Conservation (phyloP, 257 asterid species). For the Penstemon davidsonii region DNA sequence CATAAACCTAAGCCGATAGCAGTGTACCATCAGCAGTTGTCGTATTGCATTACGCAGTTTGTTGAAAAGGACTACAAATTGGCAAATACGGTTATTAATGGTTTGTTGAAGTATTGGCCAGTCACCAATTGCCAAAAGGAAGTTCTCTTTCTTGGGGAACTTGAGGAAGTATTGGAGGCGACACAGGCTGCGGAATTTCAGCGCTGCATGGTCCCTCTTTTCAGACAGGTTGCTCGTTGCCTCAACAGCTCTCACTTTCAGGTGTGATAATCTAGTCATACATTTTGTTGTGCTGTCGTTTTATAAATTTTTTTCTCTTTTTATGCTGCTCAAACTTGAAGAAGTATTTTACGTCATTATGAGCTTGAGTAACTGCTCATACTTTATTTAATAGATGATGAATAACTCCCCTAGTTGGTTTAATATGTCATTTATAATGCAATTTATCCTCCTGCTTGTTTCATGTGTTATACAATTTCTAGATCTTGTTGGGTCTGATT, state of each 20-base stretch:
- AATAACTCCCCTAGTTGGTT: not conserved
- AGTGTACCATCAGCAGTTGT: slow-evolving; percentile 30
- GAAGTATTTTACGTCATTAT: not conserved
- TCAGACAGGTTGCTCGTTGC: slow-evolving; percentile 24
- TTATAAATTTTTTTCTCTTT: not conserved
- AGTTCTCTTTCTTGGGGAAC: slow-evolving; percentile 31
- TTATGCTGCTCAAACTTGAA: not conserved
- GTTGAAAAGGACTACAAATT: slow-evolving; percentile 31
- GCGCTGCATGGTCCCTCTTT: slow-evolving; percentile 26
- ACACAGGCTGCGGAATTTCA: slow-evolving; percentile 29
- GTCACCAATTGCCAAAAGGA: slow-evolving; percentile 34
- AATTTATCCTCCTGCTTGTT: not conserved
- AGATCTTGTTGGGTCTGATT: not conserved
- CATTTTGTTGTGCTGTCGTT: not conserved
- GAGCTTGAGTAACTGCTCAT: slow-evolving; percentile 8
- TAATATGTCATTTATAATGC: not conserved
- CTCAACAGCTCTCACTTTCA: slow-evolving; percentile 31
- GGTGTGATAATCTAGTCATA: slow-evolving; percentile 11
- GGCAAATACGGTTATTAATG: slow-evolving; percentile 33
- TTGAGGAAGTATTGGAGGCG: slow-evolving; percentile 27
- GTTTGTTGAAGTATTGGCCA: slow-evolving; percentile 37
- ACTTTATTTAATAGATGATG: not conserved
- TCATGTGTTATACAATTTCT: not conserved
- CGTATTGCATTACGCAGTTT: slow-evolving; percentile 32
- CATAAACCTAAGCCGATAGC: slow-evolving; percentile 29